Base-by-base conservation (phyloP, 169 alveolate genomes). In the Babesia sp. region DNA sequence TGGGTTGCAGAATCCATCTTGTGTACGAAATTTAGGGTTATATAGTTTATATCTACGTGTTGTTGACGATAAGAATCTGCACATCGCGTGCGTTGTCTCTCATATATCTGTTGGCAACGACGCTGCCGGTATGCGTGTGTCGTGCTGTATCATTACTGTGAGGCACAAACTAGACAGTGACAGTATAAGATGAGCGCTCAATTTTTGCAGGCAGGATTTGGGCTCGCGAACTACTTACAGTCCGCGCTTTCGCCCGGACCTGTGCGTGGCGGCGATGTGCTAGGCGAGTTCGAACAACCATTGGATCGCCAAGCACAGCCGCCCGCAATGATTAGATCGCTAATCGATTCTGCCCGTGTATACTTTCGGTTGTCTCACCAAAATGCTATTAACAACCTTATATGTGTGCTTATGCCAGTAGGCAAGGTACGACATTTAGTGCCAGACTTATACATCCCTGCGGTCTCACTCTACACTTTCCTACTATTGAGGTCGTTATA, bases 391-490 rank as follows among this genome's bases (percentile, higher is more conserved):
- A 58, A 54, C 44, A 81, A 81, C 68, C 66, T 81, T 3, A 20
- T 51, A 9, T 55, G 81, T 37, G 26, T 81, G 18, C 66, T 81
- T 12, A 33, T 63, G 24, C 89, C 89, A 42, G 53, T 81, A 12
- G 81, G 81, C 67, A 79, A 68, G 56, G 85, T 66, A 16, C 76
- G 69, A 18, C 63, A 60, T 28, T 46, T 71, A 39, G 72, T 73
- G 9, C 89, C 79, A 50, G 89, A 81, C 60, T 44, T 81, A 0
- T 81, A 81, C 69, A 71, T 81, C 1, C 89, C 89, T 2, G 57
- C 79, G 26, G 84, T 81, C 36, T 71, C 89, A 9, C 20, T 71
- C 2, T 50, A 58, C 16, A 81, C 89, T 0, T 81, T 81, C 42
- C 46, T 81, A 57, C 44, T 81, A 54, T 60, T 73, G 55, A 31